A percentile compares a stretch with the other conserved stretches of the same genome.
Evolutionary conservation across 2,329 filamentous ascomycete genomes (phyloP).

Genomic region (Aspergillus fischeri): DNA sequence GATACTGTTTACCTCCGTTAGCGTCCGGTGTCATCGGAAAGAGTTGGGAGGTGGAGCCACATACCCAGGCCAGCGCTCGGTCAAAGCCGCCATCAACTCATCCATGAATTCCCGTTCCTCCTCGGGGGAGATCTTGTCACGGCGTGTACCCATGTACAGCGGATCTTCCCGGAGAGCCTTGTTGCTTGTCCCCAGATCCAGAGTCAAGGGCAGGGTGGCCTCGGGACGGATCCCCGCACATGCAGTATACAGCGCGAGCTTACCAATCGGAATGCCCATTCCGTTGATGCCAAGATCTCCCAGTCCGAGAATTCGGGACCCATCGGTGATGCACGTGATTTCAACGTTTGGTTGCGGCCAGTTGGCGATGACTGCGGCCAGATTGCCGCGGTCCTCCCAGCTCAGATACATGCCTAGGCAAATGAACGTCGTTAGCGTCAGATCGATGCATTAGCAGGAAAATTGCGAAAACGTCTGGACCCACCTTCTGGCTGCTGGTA

Average conservation of each 20-base stretch:
- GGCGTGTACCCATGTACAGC: conserved; percentile 86
- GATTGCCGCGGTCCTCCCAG: conserved; percentile 87
- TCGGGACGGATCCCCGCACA: conserved; percentile 90
- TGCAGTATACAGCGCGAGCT: conserved; percentile 89
- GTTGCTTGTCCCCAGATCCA: conserved; percentile 63
- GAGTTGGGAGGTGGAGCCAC: conserved; percentile 39
- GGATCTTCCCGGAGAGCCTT: conserved; percentile 66
- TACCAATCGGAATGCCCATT: conserved; percentile 96
- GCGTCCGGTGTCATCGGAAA: conserved; percentile 12
- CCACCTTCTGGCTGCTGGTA: conserved; percentile 88
- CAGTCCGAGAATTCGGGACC: conserved; percentile 83
- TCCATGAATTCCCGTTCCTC: conserved; percentile 92
- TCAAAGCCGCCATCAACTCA: conserved; percentile 90
- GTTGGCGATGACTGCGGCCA: conserved; percentile 82
- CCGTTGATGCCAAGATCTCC: conserved; percentile 95
- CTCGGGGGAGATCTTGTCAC: conserved; percentile 70
- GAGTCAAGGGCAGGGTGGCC: conserved; percentile 57
- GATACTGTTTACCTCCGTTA: conserved; percentile 46
- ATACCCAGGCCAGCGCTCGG: conserved; percentile 68
- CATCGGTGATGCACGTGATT: conserved; percentile 95
- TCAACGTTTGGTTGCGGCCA: conserved; percentile 88
- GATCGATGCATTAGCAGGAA: conserved; percentile 18
- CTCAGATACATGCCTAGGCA: conserved; percentile 78
- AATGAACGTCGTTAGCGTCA: conserved; percentile 17
- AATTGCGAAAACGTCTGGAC: conserved; percentile 12